Percentiles rank a stretch among this genome's conserved stretches.
Evolutionary conservation across 208 protist species (phyloP).

Genomic region (Leishmania guyanensis): DNA sequence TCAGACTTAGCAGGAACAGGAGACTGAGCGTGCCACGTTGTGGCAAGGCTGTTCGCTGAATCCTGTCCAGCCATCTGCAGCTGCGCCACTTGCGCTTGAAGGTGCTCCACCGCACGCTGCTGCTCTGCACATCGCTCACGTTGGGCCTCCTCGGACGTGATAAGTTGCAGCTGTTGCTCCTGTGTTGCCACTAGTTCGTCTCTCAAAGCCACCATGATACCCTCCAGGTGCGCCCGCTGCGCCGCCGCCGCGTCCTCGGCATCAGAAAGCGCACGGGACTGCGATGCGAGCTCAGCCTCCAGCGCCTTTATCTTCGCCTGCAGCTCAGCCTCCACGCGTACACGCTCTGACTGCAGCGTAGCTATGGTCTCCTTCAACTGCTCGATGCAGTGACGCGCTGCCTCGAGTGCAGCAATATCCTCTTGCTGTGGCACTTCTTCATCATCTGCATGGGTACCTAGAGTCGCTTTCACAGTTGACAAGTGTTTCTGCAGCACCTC

Average conservation of each 20-base stretch:
- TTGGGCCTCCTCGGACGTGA: neutral
- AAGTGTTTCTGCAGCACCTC: neutral
- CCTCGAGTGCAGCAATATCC: constrained; percentile 3
- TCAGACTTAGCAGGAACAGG: neutral
- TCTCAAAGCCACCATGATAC: constrained; percentile 22
- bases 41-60: neutral
- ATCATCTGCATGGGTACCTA: neutral
- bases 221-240: constrained; percentile 4
- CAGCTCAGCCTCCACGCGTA: neutral
- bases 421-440: neutral
- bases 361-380: constrained; percentile 20
- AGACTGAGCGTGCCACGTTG: neutral
- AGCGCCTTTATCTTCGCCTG: constrained; percentile 1
- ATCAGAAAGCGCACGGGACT: neutral
- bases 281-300: constrained; percentile 2
- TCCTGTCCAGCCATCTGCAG: neutral
- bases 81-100: constrained; percentile 13
- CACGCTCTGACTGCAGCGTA: neutral
- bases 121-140: constrained; percentile 5
- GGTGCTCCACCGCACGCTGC: constrained; percentile 19
- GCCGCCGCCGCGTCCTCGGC: neutral
- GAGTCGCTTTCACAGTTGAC: neutral
- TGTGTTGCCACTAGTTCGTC: constrained; percentile 35
- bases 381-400: constrained; percentile 14
- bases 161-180: constrained; percentile 8